A percentile compares a stretch with the other conserved stretches of the same genome.
These are phyloP conservation scores for Monosporascus ibericus DNA, from an alignment of 2,329 filamentous ascomycete species.

Conservation along the genomic window DNA sequence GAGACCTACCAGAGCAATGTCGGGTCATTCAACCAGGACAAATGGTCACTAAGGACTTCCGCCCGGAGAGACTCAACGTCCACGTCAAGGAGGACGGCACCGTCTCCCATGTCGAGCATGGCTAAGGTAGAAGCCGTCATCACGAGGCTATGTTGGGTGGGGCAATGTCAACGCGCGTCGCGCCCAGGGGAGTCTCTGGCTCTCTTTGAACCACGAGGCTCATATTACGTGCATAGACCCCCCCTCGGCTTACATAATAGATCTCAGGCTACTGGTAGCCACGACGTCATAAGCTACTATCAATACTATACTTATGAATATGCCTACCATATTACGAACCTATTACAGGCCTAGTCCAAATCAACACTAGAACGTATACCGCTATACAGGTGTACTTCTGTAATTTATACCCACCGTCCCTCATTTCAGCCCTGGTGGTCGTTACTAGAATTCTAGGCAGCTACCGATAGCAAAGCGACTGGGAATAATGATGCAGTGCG, in stretches of 20 bases:
- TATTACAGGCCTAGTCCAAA: neutral
- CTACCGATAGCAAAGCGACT: too few relatives aligned
- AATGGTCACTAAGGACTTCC: conserved; percentile 54
- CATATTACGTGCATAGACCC: too few relatives aligned
- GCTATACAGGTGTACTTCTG: neutral
- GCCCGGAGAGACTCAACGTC: conserved; percentile 50
- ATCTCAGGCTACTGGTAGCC: neutral
- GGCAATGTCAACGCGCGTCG: too few relatives aligned
- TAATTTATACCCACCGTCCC: too few relatives aligned
- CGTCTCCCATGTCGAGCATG: conserved; percentile 52
- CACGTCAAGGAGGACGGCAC: conserved; percentile 55
- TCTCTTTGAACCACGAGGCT: too few relatives aligned
- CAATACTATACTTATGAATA: neutral
- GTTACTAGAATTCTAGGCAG: too few relatives aligned
- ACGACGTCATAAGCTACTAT: neutral
- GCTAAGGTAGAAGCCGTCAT: conserved; percentile 27
- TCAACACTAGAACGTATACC: neutral
- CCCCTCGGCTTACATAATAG: too few relatives aligned
- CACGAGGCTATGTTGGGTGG: neutral
- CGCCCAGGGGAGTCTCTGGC: too few relatives aligned
- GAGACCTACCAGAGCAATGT: conserved; percentile 49
- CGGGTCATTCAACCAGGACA: conserved; percentile 51
- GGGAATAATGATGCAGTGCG: too few relatives aligned
- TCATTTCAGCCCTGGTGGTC: too few relatives aligned
- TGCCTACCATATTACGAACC: neutral